Percentiles rank a stretch among this genome's conserved stretches.
These are phyloP conservation scores for Prototheca stagnorum DNA, from an alignment of 163 green algal species.

Conservation along the genomic window DNA sequence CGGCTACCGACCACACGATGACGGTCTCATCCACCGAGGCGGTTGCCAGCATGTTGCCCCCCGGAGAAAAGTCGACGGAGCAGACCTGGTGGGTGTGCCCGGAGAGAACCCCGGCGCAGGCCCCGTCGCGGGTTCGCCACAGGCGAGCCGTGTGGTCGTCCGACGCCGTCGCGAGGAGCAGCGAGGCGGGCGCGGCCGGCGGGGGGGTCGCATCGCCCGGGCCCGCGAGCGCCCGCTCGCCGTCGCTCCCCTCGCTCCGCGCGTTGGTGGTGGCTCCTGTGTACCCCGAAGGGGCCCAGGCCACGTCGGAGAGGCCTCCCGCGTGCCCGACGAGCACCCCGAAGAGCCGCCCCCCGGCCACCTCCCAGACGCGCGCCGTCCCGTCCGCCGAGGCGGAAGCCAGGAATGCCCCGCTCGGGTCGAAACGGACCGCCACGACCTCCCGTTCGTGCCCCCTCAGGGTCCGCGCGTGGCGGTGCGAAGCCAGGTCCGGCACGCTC, in stretches of 20 bases:
- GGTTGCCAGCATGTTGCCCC: constrained; percentile 57
- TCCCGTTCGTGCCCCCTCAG: constrained; percentile 31
- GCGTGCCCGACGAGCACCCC: constrained; percentile 20
- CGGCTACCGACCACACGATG: constrained; percentile 67
- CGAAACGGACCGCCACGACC: constrained; percentile 46
- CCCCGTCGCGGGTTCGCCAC: constrained; percentile 58
- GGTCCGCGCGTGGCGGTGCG: constrained; percentile 6
- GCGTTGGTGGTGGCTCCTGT: too few species aligned
- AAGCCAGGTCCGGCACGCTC: too few species aligned
- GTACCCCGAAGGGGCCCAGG: too few species aligned
- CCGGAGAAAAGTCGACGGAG: constrained; percentile 48
- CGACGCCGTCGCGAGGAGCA: constrained; percentile 53
- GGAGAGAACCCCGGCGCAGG: constrained; percentile 38
- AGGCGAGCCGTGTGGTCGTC: constrained; percentile 75
- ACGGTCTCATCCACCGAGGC: constrained; percentile 51
- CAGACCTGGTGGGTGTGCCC: constrained; percentile 85
- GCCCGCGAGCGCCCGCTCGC: too few species aligned
- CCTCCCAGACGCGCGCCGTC: constrained; percentile 43
- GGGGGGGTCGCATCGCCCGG: too few species aligned
- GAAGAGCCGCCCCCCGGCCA: constrained; percentile 15
- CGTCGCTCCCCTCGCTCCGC: too few species aligned
- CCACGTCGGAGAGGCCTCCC: constrained; percentile 54
- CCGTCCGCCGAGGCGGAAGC: constrained; percentile 37
- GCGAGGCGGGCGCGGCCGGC: too few species aligned
- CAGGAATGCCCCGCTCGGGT: constrained; percentile 20